phyloP scores from a whole-genome alignment of 768 basidiomycete species.

The Lyophyllum atratum region DNA sequence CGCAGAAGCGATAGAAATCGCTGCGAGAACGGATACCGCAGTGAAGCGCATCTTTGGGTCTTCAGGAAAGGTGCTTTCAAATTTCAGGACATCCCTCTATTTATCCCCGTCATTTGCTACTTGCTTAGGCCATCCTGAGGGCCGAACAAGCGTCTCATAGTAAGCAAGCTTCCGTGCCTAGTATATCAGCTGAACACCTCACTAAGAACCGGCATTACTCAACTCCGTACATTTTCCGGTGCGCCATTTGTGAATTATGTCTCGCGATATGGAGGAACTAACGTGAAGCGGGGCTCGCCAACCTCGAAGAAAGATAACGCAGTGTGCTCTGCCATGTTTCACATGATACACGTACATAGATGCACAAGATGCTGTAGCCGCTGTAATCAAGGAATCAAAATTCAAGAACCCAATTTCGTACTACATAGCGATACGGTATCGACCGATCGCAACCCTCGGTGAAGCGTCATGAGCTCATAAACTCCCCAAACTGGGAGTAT shows the following conservation, averaged over 20 bases:
- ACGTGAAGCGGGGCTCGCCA: neutral
- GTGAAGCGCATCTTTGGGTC: constrained; percentile 15
- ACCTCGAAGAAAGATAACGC: neutral
- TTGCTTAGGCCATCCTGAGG: constrained; percentile 2
- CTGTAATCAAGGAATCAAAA: neutral
- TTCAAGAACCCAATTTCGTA: neutral
- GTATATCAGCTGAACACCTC: constrained; percentile 11
- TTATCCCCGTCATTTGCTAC: constrained; percentile 7
- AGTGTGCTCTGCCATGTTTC: neutral
- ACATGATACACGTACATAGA: constrained; percentile 1
- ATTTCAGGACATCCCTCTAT: constrained; percentile 1
- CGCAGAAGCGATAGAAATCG: constrained; percentile 22
- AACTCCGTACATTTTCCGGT: constrained; percentile 24
- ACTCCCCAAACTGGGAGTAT: constrained; percentile 16
- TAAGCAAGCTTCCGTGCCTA: neutral
- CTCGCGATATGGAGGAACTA: constrained; percentile 4
- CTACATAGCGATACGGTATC: neutral
- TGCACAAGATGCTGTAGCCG: neutral
- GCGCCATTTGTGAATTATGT: constrained; percentile 16
- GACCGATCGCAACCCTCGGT: neutral
- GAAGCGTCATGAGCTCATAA: neutral
- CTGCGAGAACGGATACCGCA: constrained; percentile 16
- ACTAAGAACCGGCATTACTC: constrained; percentile 13
- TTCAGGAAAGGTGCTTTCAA: neutral
- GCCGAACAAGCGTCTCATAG: neutral